Conservation (phyloP, 306 rosid genomes). For the Castanopsis chinensis region DNA sequence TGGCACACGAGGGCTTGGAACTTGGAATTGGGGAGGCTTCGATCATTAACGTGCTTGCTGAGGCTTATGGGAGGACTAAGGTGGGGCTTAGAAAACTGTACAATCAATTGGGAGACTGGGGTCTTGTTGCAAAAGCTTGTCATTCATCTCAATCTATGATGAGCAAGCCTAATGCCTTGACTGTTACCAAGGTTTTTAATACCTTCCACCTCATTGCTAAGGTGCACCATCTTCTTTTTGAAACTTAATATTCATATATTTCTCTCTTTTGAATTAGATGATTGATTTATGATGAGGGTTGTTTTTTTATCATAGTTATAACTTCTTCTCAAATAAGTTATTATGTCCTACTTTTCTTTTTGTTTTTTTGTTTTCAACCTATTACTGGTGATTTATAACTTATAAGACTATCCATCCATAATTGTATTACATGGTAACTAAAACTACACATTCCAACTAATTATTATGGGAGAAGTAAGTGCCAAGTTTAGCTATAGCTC, state of each 20-base stretch:
- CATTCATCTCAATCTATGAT: slow-evolving; percentile 80
- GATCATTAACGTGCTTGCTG: slow-evolving; percentile 75
- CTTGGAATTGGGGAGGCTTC: slow-evolving; percentile 88
- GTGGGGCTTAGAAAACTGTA: slow-evolving; percentile 56
- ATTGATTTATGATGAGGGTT: neutral
- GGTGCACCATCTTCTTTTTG: slow-evolving; percentile 36
- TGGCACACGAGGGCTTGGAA: slow-evolving; percentile 71
- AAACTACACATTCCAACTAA: too few relatives aligned
- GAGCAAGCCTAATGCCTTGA: slow-evolving; percentile 76
- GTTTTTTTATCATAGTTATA: neutral
- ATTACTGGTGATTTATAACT: too few relatives aligned
- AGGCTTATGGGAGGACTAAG: slow-evolving; percentile 75
- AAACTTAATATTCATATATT: too few relatives aligned
- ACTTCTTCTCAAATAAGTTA: neutral
- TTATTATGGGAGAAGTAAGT: too few relatives aligned
- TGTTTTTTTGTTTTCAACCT: too few relatives aligned
- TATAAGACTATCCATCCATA: too few relatives aligned
- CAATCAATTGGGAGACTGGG: slow-evolving; percentile 80
- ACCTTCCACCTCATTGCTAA: slow-evolving; percentile 74
- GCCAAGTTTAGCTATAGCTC: too few relatives aligned
- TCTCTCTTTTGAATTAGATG: neutral
- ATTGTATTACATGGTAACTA: too few relatives aligned
- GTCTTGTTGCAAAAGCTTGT: slow-evolving; percentile 74
- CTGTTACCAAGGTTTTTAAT: slow-evolving; percentile 69
- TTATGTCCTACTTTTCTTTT: neutral